Evolutionary conservation across 495 filamentous ascomycete genomes (phyloP).

Genomic region (Lasiosphaeriaceae sp.): DNA sequence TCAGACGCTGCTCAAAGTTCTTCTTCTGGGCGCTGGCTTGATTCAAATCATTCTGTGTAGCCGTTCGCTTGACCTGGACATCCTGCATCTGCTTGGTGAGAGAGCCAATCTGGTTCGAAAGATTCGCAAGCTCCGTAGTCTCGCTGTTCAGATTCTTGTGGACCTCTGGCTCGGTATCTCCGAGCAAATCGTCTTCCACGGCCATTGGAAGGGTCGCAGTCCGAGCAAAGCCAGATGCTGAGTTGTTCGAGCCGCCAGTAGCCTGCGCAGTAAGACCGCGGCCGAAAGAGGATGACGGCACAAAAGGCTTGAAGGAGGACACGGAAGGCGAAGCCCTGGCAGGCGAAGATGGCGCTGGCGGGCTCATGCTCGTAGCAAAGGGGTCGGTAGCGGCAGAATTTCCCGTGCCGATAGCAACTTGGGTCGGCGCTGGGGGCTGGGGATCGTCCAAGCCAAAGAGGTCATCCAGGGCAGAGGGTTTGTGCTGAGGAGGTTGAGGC

Average conservation of each 20-base stretch:
- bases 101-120: slow-evolving; percentile 90
- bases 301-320: slow-evolving; percentile 79
- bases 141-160: slow-evolving; percentile 83
- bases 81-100: slow-evolving; percentile 91
- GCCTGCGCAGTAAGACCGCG: slow-evolving; percentile 71
- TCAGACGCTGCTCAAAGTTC: slow-evolving; percentile 82
- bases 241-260: slow-evolving; percentile 66
- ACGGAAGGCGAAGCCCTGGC: slow-evolving; percentile 42
- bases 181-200: slow-evolving; percentile 83
- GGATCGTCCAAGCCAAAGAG: slow-evolving; percentile 82
- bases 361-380: slow-evolving; percentile 48
- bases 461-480: slow-evolving; percentile 79
- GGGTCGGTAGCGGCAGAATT: slow-evolving; percentile 60
- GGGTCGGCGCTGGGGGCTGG: slow-evolving; percentile 49
- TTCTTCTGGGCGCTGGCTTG: slow-evolving; percentile 80
- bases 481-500: slow-evolving; percentile 48
- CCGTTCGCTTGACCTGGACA: slow-evolving; percentile 72
- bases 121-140: slow-evolving; percentile 88
- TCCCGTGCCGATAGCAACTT: slow-evolving; percentile 66
- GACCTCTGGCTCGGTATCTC: slow-evolving; percentile 86
- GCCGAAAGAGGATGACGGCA: slow-evolving; percentile 87
- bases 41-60: slow-evolving; percentile 73
- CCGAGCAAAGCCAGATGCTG: slow-evolving; percentile 28
- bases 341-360: slow-evolving; percentile 50
- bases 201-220: slow-evolving; percentile 44